Conservation (phyloP, 169 alveolate genomes). For the Cryptosporidium bovis region DNA sequence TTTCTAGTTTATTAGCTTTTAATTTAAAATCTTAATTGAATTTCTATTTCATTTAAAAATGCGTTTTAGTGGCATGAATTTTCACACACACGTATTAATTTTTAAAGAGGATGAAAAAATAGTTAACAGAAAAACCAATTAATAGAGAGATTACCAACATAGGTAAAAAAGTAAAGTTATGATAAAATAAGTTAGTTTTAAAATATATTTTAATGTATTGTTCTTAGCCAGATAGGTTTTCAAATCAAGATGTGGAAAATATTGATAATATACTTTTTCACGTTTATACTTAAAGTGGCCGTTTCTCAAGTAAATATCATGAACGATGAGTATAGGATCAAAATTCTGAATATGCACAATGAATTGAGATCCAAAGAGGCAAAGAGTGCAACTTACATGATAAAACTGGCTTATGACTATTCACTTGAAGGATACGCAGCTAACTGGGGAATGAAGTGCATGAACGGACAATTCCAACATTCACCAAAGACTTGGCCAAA, state of each 20-base stretch:
- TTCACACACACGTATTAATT: conserved; percentile 33
- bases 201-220: too few relatives aligned
- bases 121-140: background rate
- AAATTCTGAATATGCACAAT: conserved; percentile 77
- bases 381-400: conserved; percentile 76
- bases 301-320: conserved; percentile 59
- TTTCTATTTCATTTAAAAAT: background rate
- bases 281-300: background rate
- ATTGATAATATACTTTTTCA: too few relatives aligned
- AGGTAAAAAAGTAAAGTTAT: too few relatives aligned
- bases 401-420: conserved; percentile 75
- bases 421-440: conserved; percentile 78
- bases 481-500: conserved; percentile 76
- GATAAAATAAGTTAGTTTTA: too few relatives aligned
- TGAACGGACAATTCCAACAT: conserved; percentile 74
- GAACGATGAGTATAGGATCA: conserved; percentile 72
- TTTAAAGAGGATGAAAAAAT: conserved; percentile 13
- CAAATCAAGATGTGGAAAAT: too few relatives aligned
- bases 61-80: conserved; percentile 40
- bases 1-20: too few relatives aligned
- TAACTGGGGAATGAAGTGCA: conserved; percentile 77
- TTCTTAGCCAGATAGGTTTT: too few relatives aligned
- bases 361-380: conserved; percentile 77
- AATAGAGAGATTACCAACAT: too few relatives aligned
- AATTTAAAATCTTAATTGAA: too few relatives aligned